Conservation (phyloP, 768 basidiomycete genomes). For the Podaxis sp. region DNA sequence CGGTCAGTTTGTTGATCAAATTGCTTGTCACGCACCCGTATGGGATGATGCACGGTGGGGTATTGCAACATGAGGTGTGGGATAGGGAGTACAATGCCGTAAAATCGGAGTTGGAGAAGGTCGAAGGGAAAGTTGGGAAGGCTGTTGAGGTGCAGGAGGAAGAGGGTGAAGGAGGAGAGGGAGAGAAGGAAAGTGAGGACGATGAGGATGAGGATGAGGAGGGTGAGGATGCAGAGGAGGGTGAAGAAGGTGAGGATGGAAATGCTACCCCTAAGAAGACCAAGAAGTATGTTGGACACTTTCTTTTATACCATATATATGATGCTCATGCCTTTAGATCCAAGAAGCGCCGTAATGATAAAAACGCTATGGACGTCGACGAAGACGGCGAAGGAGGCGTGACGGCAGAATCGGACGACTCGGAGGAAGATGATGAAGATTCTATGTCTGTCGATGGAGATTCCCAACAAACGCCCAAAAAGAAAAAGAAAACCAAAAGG, state of each 20-base stretch:
- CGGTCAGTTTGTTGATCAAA: constrained; percentile 71
- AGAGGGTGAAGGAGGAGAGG: constrained; percentile 32
- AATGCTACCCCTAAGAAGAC: constrained; percentile 24
- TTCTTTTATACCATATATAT: not conserved
- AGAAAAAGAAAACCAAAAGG: constrained; percentile 41
- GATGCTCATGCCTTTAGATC: constrained; percentile 21
- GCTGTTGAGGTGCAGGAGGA: constrained; percentile 47
- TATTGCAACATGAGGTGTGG: constrained; percentile 70
- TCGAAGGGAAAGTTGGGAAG: constrained; percentile 69
- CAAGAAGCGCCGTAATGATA: constrained; percentile 27
- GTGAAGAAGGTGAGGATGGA: constrained; percentile 14
- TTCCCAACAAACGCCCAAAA: constrained; percentile 28
- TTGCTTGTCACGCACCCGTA: constrained; percentile 89
- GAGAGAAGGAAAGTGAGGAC: constrained; percentile 32
- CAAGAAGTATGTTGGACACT: constrained; percentile 27
- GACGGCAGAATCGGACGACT: constrained; percentile 35
- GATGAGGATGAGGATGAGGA: constrained; percentile 28
- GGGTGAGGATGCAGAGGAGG: constrained; percentile 23
- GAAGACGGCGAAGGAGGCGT: constrained; percentile 30
- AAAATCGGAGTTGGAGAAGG: constrained; percentile 59
- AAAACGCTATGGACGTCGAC: constrained; percentile 59
- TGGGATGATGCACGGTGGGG: constrained; percentile 79
- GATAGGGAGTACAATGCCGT: constrained; percentile 66
- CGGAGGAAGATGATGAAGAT: constrained; percentile 31
- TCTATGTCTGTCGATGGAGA: constrained; percentile 40